Percentiles rank a stretch among this genome's conserved stretches.
Conservation (phyloP, 441 rosid genomes). For the Jatropha multifida region DNA sequence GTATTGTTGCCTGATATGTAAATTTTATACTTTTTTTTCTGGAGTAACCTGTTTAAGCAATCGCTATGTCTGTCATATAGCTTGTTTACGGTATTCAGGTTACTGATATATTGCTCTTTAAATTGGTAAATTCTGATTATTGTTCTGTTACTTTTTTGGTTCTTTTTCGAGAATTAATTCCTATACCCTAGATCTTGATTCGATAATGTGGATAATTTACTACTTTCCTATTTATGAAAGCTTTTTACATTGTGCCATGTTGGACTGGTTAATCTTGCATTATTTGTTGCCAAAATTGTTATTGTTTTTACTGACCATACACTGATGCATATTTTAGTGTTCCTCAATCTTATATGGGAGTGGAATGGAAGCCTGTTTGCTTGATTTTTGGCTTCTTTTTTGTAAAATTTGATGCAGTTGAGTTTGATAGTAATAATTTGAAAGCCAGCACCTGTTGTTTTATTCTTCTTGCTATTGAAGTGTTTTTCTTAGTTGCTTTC, state of each 20-base stretch:
- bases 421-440: not conserved
- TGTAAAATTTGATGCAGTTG: not conserved
- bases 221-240: not conserved
- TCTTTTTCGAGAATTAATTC: not conserved
- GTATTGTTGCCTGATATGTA: not conserved
- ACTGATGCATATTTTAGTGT: not conserved
- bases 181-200: not conserved
- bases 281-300: not conserved
- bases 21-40: not conserved
- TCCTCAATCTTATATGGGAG: not conserved
- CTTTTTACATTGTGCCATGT: not conserved
- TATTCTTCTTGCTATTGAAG: not conserved
- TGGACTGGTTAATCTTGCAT: not conserved
- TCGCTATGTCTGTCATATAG: not conserved
- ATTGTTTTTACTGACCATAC: not conserved
- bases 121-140: not conserved
- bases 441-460: not conserved
- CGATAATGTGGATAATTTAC: not conserved
- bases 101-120: not conserved
- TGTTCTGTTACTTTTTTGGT: not conserved
- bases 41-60: not conserved
- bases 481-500: not conserved
- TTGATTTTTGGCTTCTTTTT: not conserved
- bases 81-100: conserved; percentile 7
- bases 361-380: not conserved